phyloP scores from a whole-genome alignment of 768 basidiomycete genomes.

The Suillus cothurnatus region DNA sequence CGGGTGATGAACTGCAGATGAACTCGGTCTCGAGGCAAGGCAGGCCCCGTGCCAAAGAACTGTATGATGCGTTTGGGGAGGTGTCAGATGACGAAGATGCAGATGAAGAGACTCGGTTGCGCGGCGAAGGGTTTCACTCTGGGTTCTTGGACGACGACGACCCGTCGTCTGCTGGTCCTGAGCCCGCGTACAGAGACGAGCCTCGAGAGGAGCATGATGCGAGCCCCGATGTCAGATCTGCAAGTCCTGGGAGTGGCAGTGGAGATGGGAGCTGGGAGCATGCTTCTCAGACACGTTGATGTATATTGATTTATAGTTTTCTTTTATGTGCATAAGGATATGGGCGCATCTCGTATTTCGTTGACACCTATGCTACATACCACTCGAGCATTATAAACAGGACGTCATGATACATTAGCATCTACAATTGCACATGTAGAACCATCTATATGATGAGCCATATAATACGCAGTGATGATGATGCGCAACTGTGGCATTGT shows the following conservation, averaged over 20 bases:
- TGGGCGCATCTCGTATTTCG: not conserved
- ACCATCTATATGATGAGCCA: not conserved
- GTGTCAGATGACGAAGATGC: conserved; percentile 80
- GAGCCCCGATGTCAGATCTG: conserved; percentile 18
- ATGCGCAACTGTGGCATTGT: not conserved
- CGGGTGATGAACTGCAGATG: conserved; percentile 78
- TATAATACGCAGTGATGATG: not conserved
- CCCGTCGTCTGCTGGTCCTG: conserved; percentile 32
- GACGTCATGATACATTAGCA: not conserved
- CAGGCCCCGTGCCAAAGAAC: conserved; percentile 72
- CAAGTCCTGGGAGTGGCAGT: conserved; percentile 46
- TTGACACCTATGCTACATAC: not conserved
- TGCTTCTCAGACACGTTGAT: conserved; percentile 45
- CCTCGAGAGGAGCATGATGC: conserved; percentile 36
- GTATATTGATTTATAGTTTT: not conserved
- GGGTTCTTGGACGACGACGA: conserved; percentile 86
- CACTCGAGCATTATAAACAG: not conserved
- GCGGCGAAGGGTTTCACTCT: conserved; percentile 65
- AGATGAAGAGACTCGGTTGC: conserved; percentile 71
- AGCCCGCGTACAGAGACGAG: conserved; percentile 53
- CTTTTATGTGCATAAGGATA: not conserved
- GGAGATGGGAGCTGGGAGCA: conserved; percentile 80
- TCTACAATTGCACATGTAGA: not conserved
- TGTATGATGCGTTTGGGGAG: conserved; percentile 97
- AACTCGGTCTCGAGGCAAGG: conserved; percentile 54